A percentile compares a stretch with the other conserved stretches of the same genome.
Evolutionary conservation across 129 eudicot species (phyloP).

Genomic region (sunflower (Helianthus annuus)): HanXRQr2.0-SUNRISE NC_035441.2:120110735-120111234

Average conservation of each 20-base stretch:
- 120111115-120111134: conserved; percentile 36
- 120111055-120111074: not conserved
- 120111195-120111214: not conserved
- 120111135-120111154: conserved; percentile 15
- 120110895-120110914: conserved; percentile 58
- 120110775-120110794: conserved; percentile 9
- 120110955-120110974: conserved; percentile 6
- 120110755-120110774: conserved; percentile 10
- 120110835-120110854: conserved; percentile 4
- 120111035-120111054: not conserved
- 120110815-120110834: not conserved
- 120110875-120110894: not conserved
- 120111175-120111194: conserved; percentile 8
- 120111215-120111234: too few species aligned
- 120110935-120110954: conserved; percentile 35
- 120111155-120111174: not conserved
- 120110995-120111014: conserved; percentile 30
- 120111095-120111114: conserved; percentile 10
- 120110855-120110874: conserved; percentile 5
- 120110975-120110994: conserved; percentile 23
- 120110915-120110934: conserved; percentile 56
- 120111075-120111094: too few species aligned
- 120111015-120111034: not conserved
- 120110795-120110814: conserved; percentile 1
- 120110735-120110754: conserved; percentile 47